These are phyloP conservation scores for Pyrus pyrifolia DNA, from an alignment of 306 rosid species.

Conservation along the genomic window DNA sequence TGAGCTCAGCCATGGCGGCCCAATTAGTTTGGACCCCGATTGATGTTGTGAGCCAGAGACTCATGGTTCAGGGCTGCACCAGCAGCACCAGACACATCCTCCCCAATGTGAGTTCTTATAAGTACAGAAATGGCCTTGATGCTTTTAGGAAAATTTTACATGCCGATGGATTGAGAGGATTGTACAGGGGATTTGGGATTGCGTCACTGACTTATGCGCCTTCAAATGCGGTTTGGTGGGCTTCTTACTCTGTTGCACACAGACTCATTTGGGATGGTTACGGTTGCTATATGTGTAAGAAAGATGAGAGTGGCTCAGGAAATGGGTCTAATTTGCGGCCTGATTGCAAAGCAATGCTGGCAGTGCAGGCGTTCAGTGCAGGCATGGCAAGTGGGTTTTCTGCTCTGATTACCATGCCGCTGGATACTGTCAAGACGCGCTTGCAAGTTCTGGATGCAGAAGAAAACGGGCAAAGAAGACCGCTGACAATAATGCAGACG, in stretches of 20 bases:
- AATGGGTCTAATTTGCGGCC: constrained; percentile 37
- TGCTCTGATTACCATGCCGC: constrained; percentile 82
- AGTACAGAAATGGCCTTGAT: constrained; percentile 72
- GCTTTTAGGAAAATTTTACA: constrained; percentile 67
- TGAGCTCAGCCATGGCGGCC: constrained; percentile 88
- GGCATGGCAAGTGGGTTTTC: constrained; percentile 88
- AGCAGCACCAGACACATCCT: constrained; percentile 19
- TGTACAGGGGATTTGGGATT: constrained; percentile 89
- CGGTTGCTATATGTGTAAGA: constrained; percentile 48
- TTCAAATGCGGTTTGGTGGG: constrained; percentile 98
- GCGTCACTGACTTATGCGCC: constrained; percentile 87
- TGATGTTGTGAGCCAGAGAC: constrained; percentile 90
- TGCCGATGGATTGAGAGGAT: constrained; percentile 74
- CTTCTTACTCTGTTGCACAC: constrained; percentile 80
- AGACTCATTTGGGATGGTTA: constrained; percentile 65
- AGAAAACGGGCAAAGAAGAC: constrained; percentile 67
- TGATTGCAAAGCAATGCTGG: constrained; percentile 53
- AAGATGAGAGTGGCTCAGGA: constrained; percentile 23
- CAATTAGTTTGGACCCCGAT: constrained; percentile 95
- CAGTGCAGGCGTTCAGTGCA: constrained; percentile 81
- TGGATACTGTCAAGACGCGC: constrained; percentile 85
- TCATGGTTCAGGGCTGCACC: constrained; percentile 70
- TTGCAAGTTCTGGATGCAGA: constrained; percentile 85
- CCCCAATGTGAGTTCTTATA: constrained; percentile 37
- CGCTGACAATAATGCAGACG: constrained; percentile 57